These are phyloP conservation scores for Lactifluus piperatus DNA, from an alignment of 768 basidiomycete species.

Conservation along the genomic window DNA sequence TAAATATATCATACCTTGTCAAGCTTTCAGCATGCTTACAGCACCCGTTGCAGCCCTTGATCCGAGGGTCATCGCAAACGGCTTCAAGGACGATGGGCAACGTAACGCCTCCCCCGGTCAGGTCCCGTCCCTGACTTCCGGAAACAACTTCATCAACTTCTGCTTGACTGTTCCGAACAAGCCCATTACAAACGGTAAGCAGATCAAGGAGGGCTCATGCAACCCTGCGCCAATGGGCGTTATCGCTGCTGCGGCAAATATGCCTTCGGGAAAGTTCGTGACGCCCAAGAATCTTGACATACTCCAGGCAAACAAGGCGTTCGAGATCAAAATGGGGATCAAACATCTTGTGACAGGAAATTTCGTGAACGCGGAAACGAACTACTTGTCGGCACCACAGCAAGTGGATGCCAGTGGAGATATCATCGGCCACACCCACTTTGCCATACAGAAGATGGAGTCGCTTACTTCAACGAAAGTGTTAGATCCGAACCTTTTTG, in stretches of 20 bases:
- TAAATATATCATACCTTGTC: not conserved
- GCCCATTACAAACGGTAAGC: conserved; percentile 40
- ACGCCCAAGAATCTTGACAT: conserved; percentile 33
- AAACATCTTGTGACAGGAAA: conserved; percentile 35
- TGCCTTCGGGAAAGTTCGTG: conserved; percentile 42
- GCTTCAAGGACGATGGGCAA: conserved; percentile 45
- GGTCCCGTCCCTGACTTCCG: conserved; percentile 41
- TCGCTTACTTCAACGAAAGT: conserved; percentile 35
- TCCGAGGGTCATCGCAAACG: conserved; percentile 35
- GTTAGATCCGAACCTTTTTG: conserved; percentile 43
- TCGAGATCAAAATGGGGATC: conserved; percentile 36
- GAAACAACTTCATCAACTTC: conserved; percentile 63
- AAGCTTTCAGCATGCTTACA: not conserved
- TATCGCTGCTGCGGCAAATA: conserved; percentile 35
- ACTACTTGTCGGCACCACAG: conserved; percentile 46
- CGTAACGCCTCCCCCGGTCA: conserved; percentile 31
- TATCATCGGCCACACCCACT: conserved; percentile 48
- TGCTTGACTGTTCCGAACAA: conserved; percentile 29
- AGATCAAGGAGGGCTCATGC: conserved; percentile 32
- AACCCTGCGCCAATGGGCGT: conserved; percentile 33
- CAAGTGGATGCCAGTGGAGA: conserved; percentile 34
- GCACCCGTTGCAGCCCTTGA: conserved; percentile 29
- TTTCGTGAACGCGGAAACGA: conserved; percentile 42
- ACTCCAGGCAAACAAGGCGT: conserved; percentile 33
- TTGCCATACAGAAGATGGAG: conserved; percentile 41